Evolutionary conservation across 2,329 filamentous ascomycete genomes (phyloP).

Genomic region (Fusarium avenaceum): DNA sequence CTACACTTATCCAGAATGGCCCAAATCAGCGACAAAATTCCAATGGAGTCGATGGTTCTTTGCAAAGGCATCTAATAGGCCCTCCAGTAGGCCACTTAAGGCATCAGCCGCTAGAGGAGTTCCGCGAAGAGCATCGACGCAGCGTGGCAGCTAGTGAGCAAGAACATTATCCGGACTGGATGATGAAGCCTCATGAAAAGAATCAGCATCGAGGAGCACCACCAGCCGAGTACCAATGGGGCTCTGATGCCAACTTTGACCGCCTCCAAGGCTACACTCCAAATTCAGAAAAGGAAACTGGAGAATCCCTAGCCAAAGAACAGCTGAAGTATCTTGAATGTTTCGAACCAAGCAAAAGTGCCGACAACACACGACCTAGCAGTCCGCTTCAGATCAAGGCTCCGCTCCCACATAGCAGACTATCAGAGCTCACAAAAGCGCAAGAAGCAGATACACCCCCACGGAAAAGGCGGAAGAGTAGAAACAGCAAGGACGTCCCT

Average conservation of each 20-base stretch:
- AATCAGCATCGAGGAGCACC: constrained; percentile 53
- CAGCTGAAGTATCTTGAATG: constrained; percentile 70
- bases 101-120: constrained; percentile 60
- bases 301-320: constrained; percentile 68
- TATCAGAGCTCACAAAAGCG: constrained; percentile 50
- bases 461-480: constrained; percentile 69
- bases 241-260: constrained; percentile 76
- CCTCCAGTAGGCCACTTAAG: constrained; percentile 59
- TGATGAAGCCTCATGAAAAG: constrained; percentile 54
- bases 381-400: constrained; percentile 61
- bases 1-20: constrained; percentile 64
- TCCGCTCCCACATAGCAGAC: constrained; percentile 27
- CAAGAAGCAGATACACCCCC: constrained; percentile 59
- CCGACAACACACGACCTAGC: constrained; percentile 69
- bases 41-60: constrained; percentile 47
- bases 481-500: constrained; percentile 58
- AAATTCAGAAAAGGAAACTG: constrained; percentile 67
- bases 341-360: constrained; percentile 69
- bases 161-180: constrained; percentile 59
- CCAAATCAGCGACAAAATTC: constrained; percentile 44
- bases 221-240: constrained; percentile 70
- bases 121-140: constrained; percentile 57
- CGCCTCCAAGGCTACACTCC: constrained; percentile 70
- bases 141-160: constrained; percentile 52
- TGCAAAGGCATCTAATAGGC: constrained; percentile 47